Conservation (phyloP, 106 monocot genomes). For the Triglochin maritima region DNA sequence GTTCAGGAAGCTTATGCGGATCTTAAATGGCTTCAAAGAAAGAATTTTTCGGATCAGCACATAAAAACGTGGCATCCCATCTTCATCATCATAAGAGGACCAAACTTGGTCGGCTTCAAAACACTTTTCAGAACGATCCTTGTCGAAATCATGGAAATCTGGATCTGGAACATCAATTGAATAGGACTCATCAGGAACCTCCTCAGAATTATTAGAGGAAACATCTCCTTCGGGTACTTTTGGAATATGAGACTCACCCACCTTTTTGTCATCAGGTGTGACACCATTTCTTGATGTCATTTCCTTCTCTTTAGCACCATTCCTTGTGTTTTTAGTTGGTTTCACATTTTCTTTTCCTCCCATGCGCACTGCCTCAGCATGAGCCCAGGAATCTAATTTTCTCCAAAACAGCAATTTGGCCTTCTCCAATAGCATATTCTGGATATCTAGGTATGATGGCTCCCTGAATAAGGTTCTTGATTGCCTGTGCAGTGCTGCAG, state of each 20-base stretch:
- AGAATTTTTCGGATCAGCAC: slow-evolving; percentile 7
- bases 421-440: slow-evolving; percentile 13
- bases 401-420: slow-evolving; percentile 8
- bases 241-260: neutral
- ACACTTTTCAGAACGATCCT: slow-evolving; percentile 1
- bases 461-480: slow-evolving; percentile 1
- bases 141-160: slow-evolving; percentile 18
- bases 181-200: slow-evolving; percentile 7
- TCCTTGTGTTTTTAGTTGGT: slow-evolving; percentile 14
- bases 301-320: slow-evolving; percentile 8
- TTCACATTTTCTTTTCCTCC: slow-evolving; percentile 14
- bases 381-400: slow-evolving; percentile 4
- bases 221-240: neutral
- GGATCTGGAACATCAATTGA: slow-evolving; percentile 27
- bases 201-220: neutral
- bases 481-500: neutral
- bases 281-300: slow-evolving; percentile 1
- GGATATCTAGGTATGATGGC: slow-evolving; percentile 2
- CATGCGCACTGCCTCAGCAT: slow-evolving; percentile 9
- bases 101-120: slow-evolving; percentile 9
- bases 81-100: slow-evolving; percentile 16
- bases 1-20: slow-evolving; percentile 7
- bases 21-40: slow-evolving; percentile 14
- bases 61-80: slow-evolving; percentile 20
- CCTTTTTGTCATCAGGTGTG: slow-evolving; percentile 1